Percentiles rank a stretch among this genome's conserved stretches.
Evolutionary conservation across 768 basidiomycete species (phyloP).

Genomic region (Mycena galericulata): DNA sequence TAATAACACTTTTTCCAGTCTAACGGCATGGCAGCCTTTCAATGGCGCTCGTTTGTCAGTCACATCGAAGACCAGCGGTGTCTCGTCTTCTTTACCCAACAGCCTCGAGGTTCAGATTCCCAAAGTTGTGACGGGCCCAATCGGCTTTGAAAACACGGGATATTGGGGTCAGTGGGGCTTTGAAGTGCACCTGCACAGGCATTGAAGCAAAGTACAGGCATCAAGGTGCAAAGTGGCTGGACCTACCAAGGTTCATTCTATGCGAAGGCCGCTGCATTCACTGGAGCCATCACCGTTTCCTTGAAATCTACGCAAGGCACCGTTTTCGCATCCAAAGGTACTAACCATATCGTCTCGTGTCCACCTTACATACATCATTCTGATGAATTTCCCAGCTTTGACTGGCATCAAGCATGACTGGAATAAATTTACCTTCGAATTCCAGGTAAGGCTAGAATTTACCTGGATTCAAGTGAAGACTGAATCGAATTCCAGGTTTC

Average conservation of each 20-base stretch:
- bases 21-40: conserved; percentile 59
- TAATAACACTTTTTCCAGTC: conserved; percentile 25
- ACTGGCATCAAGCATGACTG: conserved; percentile 54
- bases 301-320: conserved; percentile 55
- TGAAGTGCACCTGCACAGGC: neutral
- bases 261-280: conserved; percentile 52
- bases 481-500: conserved; percentile 57
- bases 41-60: conserved; percentile 53
- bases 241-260: conserved; percentile 68
- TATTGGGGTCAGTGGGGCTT: conserved; percentile 56
- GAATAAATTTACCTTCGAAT: conserved; percentile 57
- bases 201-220: conserved; percentile 49
- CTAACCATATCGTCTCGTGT: neutral
- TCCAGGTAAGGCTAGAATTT: conserved; percentile 63
- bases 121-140: conserved; percentile 45
- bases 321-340: conserved; percentile 46
- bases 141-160: conserved; percentile 66
- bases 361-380: no score
- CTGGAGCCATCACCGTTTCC: conserved; percentile 51
- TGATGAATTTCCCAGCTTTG: conserved; percentile 26
- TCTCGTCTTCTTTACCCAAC: conserved; percentile 66
- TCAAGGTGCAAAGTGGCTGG: conserved; percentile 66
- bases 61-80: conserved; percentile 55
- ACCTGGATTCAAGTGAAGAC: no score
- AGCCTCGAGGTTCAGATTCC: conserved; percentile 63